Base-by-base conservation (phyloP, 352 stramenopile species). In the Phytophthora litchii region DNA sequence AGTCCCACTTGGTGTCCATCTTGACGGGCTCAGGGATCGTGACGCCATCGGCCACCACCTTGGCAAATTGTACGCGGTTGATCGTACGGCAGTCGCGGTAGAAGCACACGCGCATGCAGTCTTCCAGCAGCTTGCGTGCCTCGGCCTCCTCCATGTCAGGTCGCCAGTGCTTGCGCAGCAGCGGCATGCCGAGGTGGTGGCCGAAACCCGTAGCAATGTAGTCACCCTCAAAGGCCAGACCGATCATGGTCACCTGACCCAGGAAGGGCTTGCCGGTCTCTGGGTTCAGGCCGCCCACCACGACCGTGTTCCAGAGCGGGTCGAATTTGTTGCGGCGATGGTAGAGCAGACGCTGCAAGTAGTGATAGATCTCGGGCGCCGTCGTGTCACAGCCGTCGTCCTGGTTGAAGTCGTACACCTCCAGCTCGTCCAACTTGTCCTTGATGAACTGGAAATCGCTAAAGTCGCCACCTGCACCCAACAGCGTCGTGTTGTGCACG, bases 261-360 rank as follows among this genome's bases (percentile, higher is more conserved):
- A 99, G 86, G 76, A 99, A 95, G 10, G 84, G 98, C 46, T 89
- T 64, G 54, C 91, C 79, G 25, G 91, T 95, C 67, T 97, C 86
- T 21, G 91, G 86, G 51, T 95, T 85, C 41, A 94, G 76, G 3
- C 97, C 97, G n/a, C 93, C 97, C 46, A 99, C 89, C 0, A 99
- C 85, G 4, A 99, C 61, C 51, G 96, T 97, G 83, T 99, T 99
- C 97, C 97, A 99, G 21, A 99, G 86, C 37, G 97, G 97, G 76
- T 99, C 97, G 68, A 99, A 98, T 67, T 99, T 98, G 77, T 98
- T 99, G 67, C 97, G 89, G 62, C 96, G 89, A 72, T 99, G 93
- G 87, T 99, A 99, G 77, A 99, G 85, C 54, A 99, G 89, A 19
- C 97, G 95, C 54, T 98, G 85, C 27, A 99, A 74, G 76, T 99